These are phyloP conservation scores for Lasiodiplodia sp. DNA, from an alignment of 2,329 filamentous ascomycete genomes.

Conservation along the genomic window DNA sequence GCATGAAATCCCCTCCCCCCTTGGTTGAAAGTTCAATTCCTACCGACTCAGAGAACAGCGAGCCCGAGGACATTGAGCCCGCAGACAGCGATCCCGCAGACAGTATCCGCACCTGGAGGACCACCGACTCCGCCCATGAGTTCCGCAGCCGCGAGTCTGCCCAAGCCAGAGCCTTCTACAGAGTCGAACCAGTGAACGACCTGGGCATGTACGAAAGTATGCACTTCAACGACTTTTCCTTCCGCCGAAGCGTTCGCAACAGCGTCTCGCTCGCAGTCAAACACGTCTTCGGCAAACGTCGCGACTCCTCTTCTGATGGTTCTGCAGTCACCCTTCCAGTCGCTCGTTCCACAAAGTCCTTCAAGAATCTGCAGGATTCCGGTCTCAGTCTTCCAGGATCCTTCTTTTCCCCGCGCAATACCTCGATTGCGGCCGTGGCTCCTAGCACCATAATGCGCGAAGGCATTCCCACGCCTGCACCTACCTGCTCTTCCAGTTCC, in stretches of 20 bases:
- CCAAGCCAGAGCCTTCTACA: slow-evolving; percentile 26
- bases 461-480: slow-evolving; percentile 9
- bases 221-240: slow-evolving; percentile 20
- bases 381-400: slow-evolving; percentile 25
- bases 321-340: slow-evolving; percentile 43
- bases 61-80: neutral
- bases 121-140: slow-evolving; percentile 22
- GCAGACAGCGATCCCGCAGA: slow-evolving; percentile 20
- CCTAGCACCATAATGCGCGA: neutral
- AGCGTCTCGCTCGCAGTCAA: slow-evolving; percentile 24
- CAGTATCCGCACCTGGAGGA: slow-evolving; percentile 19
- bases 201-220: slow-evolving; percentile 13
- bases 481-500: slow-evolving; percentile 2
- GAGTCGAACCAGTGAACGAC: slow-evolving; percentile 12
- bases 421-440: neutral
- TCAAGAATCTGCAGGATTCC: slow-evolving; percentile 24
- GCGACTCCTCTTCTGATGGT: slow-evolving; percentile 41
- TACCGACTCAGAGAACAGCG: slow-evolving; percentile 8
- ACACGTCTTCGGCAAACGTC: slow-evolving; percentile 21
- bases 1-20: slow-evolving; percentile 34
- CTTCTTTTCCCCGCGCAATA: slow-evolving; percentile 20
- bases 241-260: slow-evolving; percentile 12
- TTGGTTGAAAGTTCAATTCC: slow-evolving; percentile 15
- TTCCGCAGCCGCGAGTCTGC: slow-evolving; percentile 10
- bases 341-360: slow-evolving; percentile 15